Base-by-base conservation (phyloP, 2,329 filamentous ascomycete species). In the Diplocarpon mali region DNA sequence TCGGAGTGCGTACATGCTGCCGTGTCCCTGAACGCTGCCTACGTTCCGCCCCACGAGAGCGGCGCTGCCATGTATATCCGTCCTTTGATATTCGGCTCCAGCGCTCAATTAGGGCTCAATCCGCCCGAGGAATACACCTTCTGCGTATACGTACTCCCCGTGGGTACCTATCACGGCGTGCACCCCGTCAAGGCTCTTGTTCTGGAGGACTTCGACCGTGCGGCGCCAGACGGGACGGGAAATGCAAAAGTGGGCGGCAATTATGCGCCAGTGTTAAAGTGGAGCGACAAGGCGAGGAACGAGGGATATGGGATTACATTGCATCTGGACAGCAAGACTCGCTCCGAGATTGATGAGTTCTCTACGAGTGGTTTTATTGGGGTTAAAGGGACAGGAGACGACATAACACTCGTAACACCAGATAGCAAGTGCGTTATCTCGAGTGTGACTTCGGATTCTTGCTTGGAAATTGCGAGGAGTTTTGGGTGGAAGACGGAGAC, bases 221-320 rank as follows among this genome's bases (percentile, higher is more conserved):
- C 89, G 0, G 90, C 90, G n/a, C 90, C 92, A 1, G 78, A 88
- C 57, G 90, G 90, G 1, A 93, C 85, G 0, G 90, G 90, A 0
- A 81, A 78, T 50, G 90, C 87, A n/a, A 96, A 96, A 68, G 75
- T 96, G 2, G 90, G 92, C 20, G 92, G 90, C 12, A 96, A 96
- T 68, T 96, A 96, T 62, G 90, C 89, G 9, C 90, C 90, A 2
- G 90, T 96, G 5, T 67, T 96, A 58, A 73, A 84, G 45, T 88
- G 86, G 73, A 93, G 85, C 60, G 88, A 94, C 57, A 81, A 76
- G 59, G 90, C 92, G 1, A 71, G 82, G 46, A 68, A 71, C 14
- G 76, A 86, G 48, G 90, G 90, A 28, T 96, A 76, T 60, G 89
- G 86, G n/a, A 96, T 96, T 60, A 96, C 90, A 2, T 71, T 96